Conservation (phyloP, 2,329 filamentous ascomycete species). For the Elsinoe ampelina region DNA sequence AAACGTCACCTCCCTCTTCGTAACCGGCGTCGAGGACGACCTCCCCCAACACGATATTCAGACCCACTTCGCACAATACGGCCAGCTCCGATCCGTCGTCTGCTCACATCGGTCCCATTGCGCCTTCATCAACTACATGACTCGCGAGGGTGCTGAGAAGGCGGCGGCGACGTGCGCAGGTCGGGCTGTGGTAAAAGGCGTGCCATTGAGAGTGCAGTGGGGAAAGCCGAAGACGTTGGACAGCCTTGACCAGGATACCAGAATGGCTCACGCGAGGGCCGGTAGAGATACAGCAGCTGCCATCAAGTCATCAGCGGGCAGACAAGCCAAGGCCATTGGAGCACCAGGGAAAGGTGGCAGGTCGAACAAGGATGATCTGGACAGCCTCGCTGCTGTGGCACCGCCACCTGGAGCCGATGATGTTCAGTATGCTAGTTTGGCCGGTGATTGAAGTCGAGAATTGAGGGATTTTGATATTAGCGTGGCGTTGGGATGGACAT, state of each 20-base stretch:
- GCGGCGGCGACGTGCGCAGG: slow-evolving; percentile 81
- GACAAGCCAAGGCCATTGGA: slow-evolving; percentile 22
- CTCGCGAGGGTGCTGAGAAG: slow-evolving; percentile 71
- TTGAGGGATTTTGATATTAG: slow-evolving; percentile 6
- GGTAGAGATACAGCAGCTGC: slow-evolving; percentile 47
- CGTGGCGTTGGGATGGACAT: slow-evolving; percentile 15
- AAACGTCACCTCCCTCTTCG: slow-evolving; percentile 85
- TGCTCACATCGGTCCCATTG: slow-evolving; percentile 97
- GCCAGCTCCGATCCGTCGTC: slow-evolving; percentile 82
- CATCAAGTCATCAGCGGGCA: slow-evolving; percentile 19
- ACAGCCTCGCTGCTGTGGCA: slow-evolving; percentile 47
- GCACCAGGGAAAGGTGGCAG: slow-evolving; percentile 28
- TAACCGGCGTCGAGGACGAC: slow-evolving; percentile 93
- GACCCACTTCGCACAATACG: slow-evolving; percentile 79
- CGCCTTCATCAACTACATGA: slow-evolving; percentile 91
- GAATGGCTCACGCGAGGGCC: slow-evolving; percentile 70
- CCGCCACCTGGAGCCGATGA: slow-evolving; percentile 67
- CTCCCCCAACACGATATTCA: slow-evolving; percentile 85
- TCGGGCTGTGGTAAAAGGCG: slow-evolving; percentile 80
- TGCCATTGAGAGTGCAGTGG: slow-evolving; percentile 84
- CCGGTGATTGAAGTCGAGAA: slow-evolving; percentile 55
- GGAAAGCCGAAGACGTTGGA: slow-evolving; percentile 86
- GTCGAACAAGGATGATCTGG: slow-evolving; percentile 33
- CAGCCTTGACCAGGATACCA: slow-evolving; percentile 78
- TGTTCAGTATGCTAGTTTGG: slow-evolving; percentile 74